Conservation (phyloP, 768 basidiomycete genomes). For the Lentinula detonsa region DNA sequence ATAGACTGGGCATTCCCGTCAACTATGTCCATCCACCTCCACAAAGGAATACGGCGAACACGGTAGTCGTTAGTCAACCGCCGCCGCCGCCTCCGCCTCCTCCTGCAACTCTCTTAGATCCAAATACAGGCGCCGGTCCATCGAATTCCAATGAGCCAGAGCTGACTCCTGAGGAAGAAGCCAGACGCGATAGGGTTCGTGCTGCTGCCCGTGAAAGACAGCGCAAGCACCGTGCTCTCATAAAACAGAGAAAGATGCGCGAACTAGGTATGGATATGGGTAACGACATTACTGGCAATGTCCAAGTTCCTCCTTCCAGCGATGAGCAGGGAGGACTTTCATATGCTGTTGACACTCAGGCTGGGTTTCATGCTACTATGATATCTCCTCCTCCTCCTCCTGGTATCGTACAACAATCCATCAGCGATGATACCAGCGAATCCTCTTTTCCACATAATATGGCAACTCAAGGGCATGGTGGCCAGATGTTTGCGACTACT, state of each 20-base stretch:
- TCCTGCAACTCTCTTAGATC: not conserved
- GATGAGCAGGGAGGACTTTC: constrained; percentile 23
- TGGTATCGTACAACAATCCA: constrained; percentile 22
- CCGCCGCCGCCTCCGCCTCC: not conserved
- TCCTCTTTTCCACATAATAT: constrained; percentile 68
- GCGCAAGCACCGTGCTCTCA: constrained; percentile 71
- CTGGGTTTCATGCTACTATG: constrained; percentile 10
- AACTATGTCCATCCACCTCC: constrained; percentile 29
- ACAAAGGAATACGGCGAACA: constrained; percentile 13
- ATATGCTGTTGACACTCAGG: not conserved
- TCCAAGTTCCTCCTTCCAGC: constrained; percentile 60
- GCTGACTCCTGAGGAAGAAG: constrained; percentile 58
- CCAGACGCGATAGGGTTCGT: constrained; percentile 65
- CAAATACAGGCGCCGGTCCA: not conserved
- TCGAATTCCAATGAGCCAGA: constrained; percentile 17
- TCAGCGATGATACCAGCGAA: constrained; percentile 30
- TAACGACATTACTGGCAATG: constrained; percentile 57
- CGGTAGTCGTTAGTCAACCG: not conserved
- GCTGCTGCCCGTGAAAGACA: constrained; percentile 77
- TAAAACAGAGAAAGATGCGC: constrained; percentile 77
- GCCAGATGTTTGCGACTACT: constrained; percentile 77
- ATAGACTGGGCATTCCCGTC: constrained; percentile 26
- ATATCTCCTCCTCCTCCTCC: constrained; percentile 1
- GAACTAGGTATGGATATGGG: constrained; percentile 82
- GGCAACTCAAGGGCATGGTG: constrained; percentile 48